Evolutionary conservation across 495 filamentous ascomycete genomes (phyloP).

Genomic region (Articulospora tetracladia): DNA sequence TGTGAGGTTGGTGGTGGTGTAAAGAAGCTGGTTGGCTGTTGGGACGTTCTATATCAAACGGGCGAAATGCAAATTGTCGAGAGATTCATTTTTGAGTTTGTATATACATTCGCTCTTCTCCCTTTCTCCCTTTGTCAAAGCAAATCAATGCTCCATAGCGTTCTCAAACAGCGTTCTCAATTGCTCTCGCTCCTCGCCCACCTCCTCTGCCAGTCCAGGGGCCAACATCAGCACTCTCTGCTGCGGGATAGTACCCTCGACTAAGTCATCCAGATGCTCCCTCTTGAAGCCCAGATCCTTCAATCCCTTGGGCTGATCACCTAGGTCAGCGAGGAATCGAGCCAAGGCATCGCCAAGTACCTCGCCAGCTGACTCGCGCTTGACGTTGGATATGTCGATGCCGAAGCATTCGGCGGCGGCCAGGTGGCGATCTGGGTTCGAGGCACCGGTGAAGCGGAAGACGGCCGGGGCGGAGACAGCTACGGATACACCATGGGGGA

Average conservation of each 20-base stretch:
- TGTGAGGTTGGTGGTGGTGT: background rate
- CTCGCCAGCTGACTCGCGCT: conserved; percentile 81
- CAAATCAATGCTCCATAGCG: conserved; percentile 41
- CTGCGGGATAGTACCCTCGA: conserved; percentile 94
- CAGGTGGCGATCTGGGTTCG: conserved; percentile 87
- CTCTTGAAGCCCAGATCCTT: conserved; percentile 75
- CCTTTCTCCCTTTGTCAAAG: too few relatives aligned
- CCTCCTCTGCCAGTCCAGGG: conserved; percentile 67
- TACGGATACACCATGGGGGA: conserved; percentile 93
- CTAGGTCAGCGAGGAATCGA: conserved; percentile 74
- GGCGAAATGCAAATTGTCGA: too few relatives aligned
- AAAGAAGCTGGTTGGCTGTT: background rate
- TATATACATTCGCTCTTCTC: too few relatives aligned
- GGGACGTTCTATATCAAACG: too few relatives aligned
- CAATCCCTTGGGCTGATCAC: conserved; percentile 86
- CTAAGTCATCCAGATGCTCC: conserved; percentile 71
- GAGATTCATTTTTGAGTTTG: too few relatives aligned
- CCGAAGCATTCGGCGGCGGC: conserved; percentile 88
- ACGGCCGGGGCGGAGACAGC: conserved; percentile 93
- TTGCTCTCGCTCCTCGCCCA: conserved; percentile 57
- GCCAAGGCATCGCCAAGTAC: conserved; percentile 77
- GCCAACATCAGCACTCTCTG: conserved; percentile 86
- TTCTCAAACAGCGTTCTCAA: conserved; percentile 47
- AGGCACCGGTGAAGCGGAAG: conserved; percentile 86
- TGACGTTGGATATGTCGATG: conserved; percentile 80